Percentiles rank a stretch among this genome's conserved stretches.
These are phyloP conservation scores for Entonaema liquescens DNA, from an alignment of 495 filamentous ascomycete genomes.

Conservation along the genomic window DNA sequence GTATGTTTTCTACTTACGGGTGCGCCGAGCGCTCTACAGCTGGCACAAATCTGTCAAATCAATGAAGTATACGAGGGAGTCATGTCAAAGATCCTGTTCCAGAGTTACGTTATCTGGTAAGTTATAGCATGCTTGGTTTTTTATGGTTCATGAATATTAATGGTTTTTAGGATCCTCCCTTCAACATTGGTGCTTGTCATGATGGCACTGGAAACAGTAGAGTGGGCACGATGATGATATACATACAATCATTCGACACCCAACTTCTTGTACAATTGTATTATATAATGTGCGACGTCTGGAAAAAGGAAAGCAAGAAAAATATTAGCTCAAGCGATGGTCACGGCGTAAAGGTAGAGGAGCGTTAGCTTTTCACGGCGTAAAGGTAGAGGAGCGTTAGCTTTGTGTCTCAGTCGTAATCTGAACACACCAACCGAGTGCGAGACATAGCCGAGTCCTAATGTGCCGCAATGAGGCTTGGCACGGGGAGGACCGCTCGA, in stretches of 20 bases:
- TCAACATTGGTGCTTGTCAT: constrained; percentile 91
- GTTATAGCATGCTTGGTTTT: constrained; percentile 40
- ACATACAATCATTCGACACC: neutral
- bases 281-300: constrained; percentile 31
- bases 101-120: constrained; percentile 96
- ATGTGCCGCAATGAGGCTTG: neutral
- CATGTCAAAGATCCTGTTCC: constrained; percentile 92
- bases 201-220: constrained; percentile 89
- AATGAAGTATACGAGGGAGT: constrained; percentile 94
- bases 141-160: constrained; percentile 36
- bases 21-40: constrained; percentile 90
- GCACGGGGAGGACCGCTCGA: neutral
- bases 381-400: neutral
- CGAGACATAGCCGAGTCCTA: neutral
- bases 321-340: neutral
- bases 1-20: constrained; percentile 97
- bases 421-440: neutral
- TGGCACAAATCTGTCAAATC: constrained; percentile 98
- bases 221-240: constrained; percentile 70
- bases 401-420: neutral
- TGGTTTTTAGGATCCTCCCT: constrained; percentile 78
- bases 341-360: neutral
- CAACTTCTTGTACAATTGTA: constrained; percentile 17
- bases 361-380: neutral
- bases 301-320: constrained; percentile 14